Evolutionary conservation across 306 rosid genomes (phyloP), one percentile per base, ranked within the genome.

Genomic region (Vigna nakashimae): DNA sequence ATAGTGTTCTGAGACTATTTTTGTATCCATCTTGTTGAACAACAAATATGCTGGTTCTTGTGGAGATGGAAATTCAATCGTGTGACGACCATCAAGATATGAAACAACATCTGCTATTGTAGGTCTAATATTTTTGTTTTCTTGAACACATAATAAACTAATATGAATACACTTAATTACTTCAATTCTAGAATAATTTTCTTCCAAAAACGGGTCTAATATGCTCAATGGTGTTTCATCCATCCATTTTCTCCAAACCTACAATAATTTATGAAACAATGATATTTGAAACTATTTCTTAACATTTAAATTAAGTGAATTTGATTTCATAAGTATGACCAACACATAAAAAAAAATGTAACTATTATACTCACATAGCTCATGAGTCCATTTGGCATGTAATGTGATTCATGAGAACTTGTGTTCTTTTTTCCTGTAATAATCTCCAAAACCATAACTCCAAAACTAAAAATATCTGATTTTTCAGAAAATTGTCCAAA

Each of bases 171-270:
- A 60, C 3, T 15, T 60, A 15, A 32, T 26, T 3, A 60, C 42
- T 60, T 60, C 67, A 60, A 28, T 3, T 28, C 32, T 1, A 1
- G 67, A 60, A 28, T 15, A 60, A 30, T 6, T 58, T 58, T 58
- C 67, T 30, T 60, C 9, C 22, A 60, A 15, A 7, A 5, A 0
- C 7, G 67, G 67, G 18, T 60, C 67, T 9, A 60, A 2, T 60
- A 60, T 60, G 22, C 8, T 30, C 43, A 60, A 60, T 15, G 43
- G 43, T 30, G 12, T 11, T 2, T 13, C 1, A 0, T 60, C 22
- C 2, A 15, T 60, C 67, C 67, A 60, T 32, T 60, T 18, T 15
- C 22, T 30, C 67, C 67, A 28, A 30, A 60, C 65, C 65, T 59
- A 2, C 5, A 59, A 53, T 12, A 13, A 4, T 28, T 59, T 14